Evolutionary conservation across 2,329 filamentous ascomycete genomes (phyloP).

Genomic region (Dryadomyces quercivorus): DNA sequence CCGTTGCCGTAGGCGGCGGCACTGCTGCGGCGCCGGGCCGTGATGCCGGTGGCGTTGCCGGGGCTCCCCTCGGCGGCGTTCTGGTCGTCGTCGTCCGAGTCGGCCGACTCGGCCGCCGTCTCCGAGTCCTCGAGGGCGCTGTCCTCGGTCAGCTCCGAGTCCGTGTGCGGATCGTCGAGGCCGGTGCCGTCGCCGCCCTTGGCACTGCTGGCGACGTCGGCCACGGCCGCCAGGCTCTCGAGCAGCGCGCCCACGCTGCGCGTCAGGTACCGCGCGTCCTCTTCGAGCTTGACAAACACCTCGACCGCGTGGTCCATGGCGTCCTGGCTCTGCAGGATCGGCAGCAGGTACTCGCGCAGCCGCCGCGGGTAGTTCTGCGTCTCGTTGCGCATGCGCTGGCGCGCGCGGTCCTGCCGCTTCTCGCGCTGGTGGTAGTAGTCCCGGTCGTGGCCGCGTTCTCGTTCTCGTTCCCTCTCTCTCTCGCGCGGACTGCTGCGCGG

Average conservation of each 20-base stretch:
- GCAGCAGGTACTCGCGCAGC: slow-evolving; percentile 8
- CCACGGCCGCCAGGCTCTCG: slow-evolving; percentile 8
- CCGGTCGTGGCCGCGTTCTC: slow-evolving; percentile 1
- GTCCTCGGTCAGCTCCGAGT: slow-evolving; percentile 5
- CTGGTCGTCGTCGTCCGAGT: slow-evolving; percentile 2
- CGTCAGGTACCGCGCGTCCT: slow-evolving; percentile 11
- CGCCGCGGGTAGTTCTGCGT: slow-evolving; percentile 8
- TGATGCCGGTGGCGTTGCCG: background rate
- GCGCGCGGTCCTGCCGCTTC: background rate
- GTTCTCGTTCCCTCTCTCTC: slow-evolving; percentile 6
- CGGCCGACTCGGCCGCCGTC: slow-evolving; percentile 6
- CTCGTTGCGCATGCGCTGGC: slow-evolving; percentile 7
- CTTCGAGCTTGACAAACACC: slow-evolving; percentile 11
- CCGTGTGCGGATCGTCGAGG: slow-evolving; percentile 5
- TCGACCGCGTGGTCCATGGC: slow-evolving; percentile 11
- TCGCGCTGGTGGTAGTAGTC: background rate
- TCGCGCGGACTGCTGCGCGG: background rate
- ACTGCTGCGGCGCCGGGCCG: background rate
- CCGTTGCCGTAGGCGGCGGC: background rate
- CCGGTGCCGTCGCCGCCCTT: slow-evolving; percentile 3
- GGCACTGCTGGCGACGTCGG: slow-evolving; percentile 4
- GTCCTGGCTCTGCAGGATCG: slow-evolving; percentile 9
- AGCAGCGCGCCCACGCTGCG: slow-evolving; percentile 8
- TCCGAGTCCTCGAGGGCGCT: slow-evolving; percentile 9
- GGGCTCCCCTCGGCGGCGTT: background rate